Evolutionary conservation across 202 grass and related monocot genomes (phyloP).

Genomic region (Panicum virgatum): DNA sequence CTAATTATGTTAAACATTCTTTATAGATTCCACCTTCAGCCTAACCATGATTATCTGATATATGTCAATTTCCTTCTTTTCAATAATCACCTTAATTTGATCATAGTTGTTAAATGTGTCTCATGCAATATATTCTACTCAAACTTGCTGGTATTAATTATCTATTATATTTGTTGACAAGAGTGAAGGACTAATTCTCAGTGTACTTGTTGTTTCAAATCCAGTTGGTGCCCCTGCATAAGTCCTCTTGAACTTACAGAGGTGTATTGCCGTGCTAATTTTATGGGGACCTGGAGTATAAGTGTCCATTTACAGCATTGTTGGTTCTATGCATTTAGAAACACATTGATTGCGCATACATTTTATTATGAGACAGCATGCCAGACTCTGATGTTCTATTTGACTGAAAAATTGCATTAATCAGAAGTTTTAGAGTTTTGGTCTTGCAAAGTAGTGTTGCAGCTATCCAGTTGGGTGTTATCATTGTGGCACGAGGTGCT

Average conservation of each 20-base stretch:
- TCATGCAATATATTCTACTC: background rate
- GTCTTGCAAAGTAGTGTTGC: background rate
- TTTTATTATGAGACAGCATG: background rate
- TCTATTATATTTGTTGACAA: background rate
- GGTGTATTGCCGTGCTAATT: background rate
- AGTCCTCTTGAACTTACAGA: background rate
- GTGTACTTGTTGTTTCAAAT: background rate
- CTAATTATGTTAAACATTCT: too few species aligned
- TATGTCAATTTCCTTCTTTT: background rate
- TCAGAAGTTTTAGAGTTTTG: slow-evolving; percentile 14
- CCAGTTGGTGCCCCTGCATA: background rate
- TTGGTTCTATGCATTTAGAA: background rate
- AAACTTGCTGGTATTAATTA: background rate
- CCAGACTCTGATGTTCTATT: background rate
- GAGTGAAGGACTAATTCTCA: background rate
- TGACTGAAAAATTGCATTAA: background rate
- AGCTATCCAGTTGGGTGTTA: background rate
- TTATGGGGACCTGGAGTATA: background rate
- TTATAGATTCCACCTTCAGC: background rate
- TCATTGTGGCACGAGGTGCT: background rate
- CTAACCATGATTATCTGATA: background rate
- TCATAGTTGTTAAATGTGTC: background rate
- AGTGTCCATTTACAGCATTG: background rate
- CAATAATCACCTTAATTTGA: background rate
- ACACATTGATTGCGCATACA: background rate